Evolutionary conservation across 129 eudicot genomes (phyloP).

Genomic region (Centrapalus pauciflorus): DNA sequence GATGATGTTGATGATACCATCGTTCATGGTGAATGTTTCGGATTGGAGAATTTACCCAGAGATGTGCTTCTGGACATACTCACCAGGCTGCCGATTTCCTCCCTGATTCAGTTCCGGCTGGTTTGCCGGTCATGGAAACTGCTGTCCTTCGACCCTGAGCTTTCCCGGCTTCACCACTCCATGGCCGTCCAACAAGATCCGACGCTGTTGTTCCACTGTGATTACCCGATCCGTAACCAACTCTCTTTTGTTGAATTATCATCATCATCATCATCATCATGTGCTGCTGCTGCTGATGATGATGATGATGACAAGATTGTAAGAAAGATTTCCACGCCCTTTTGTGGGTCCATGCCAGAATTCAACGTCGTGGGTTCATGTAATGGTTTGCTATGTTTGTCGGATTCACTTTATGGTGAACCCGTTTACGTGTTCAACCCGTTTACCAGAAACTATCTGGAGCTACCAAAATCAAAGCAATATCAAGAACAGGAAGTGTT

Average conservation of each 20-base stretch:
- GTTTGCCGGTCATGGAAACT: constrained; percentile 35
- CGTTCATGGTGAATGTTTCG: too few relatives aligned
- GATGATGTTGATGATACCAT: too few relatives aligned
- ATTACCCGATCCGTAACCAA: constrained; percentile 47
- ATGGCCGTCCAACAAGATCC: constrained; percentile 20
- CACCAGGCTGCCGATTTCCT: constrained; percentile 44
- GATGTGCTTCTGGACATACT: constrained; percentile 49
- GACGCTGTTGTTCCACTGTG: constrained; percentile 42
- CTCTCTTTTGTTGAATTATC: constrained; percentile 38
- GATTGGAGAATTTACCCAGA: constrained; percentile 27
- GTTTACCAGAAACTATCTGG: constrained; percentile 18
- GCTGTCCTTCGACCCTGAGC: constrained; percentile 36
- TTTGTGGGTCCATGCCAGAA: constrained; percentile 45
- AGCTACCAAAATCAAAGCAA: background rate
- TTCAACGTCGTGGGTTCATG: constrained; percentile 50
- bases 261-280: too few relatives aligned
- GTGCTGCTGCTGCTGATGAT: too few relatives aligned
- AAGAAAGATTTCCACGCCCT: constrained; percentile 41
- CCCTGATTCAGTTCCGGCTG: constrained; percentile 49
- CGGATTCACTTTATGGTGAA: constrained; percentile 40
- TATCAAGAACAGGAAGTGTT: background rate
- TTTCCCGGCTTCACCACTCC: constrained; percentile 27
- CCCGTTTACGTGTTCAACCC: constrained; percentile 54
- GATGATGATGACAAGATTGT: constrained; percentile 20
- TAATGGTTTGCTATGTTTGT: constrained; percentile 54